phyloP scores from a whole-genome alignment of 441 rosid species.

The Erodium texanum region DNA sequence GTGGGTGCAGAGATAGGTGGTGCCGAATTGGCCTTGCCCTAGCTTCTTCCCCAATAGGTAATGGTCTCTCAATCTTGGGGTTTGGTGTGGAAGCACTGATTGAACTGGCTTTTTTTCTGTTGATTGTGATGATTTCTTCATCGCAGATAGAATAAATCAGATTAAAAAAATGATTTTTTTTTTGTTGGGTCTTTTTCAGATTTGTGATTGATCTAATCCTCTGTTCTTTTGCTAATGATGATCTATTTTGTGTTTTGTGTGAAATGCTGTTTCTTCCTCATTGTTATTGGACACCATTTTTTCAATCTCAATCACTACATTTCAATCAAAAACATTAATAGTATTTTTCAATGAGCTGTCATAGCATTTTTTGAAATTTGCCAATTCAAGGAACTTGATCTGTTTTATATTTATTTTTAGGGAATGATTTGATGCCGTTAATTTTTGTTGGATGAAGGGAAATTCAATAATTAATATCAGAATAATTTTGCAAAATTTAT shows the following conservation, averaged over 20 bases:
- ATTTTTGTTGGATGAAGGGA: too few species aligned
- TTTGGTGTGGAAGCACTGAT: not conserved
- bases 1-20: conserved; percentile 70
- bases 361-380: not conserved
- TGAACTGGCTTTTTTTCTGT: too few species aligned
- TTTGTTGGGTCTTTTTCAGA: not conserved
- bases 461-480: too few species aligned
- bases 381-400: not conserved
- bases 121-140: not conserved
- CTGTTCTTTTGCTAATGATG: not conserved
- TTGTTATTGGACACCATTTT: not conserved
- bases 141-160: not conserved
- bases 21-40: conserved; percentile 97
- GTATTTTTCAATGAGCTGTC: too few species aligned
- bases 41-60: conserved; percentile 79
- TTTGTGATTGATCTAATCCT: not conserved
- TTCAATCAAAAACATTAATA: not conserved
- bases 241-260: not conserved
- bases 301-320: not conserved
- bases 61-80: conserved; percentile 40
- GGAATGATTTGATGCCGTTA: not conserved
- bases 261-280: not conserved
- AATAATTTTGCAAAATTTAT: too few species aligned
- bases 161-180: not conserved
- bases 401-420: not conserved